A percentile compares a stretch with the other conserved stretches of the same genome.
These are phyloP conservation scores for Naganishia cerealis DNA, from an alignment of 1,284 basidiomycete species.

Conservation along the genomic window DNA sequence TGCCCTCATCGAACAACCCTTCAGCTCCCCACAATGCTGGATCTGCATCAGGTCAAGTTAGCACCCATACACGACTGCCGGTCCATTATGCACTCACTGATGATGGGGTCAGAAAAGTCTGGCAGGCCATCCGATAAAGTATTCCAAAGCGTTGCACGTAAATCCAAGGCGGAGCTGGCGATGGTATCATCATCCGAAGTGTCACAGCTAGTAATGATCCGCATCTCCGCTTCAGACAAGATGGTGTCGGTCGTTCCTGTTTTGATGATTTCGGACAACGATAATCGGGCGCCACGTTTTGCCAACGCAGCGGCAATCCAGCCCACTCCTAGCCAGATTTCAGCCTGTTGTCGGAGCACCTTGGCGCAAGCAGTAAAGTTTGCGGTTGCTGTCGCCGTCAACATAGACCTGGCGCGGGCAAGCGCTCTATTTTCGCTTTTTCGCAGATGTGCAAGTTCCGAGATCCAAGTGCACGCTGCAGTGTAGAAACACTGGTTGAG, in stretches of 20 bases:
- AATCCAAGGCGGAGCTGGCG: slow-evolving; percentile 24
- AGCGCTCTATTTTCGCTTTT: slow-evolving; percentile 24
- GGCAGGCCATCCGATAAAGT: slow-evolving; percentile 19
- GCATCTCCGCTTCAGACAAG: slow-evolving; percentile 31
- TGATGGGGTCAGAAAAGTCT: slow-evolving; percentile 19
- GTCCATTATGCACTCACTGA: slow-evolving; percentile 9
- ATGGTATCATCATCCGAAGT: slow-evolving; percentile 26
- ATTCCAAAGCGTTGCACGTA: slow-evolving; percentile 18
- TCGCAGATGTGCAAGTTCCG: slow-evolving; percentile 22
- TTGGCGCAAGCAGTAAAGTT: slow-evolving; percentile 28
- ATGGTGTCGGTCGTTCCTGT: slow-evolving; percentile 28
- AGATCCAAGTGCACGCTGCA: slow-evolving; percentile 28
- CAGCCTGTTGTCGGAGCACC: slow-evolving; percentile 26
- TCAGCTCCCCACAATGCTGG: slow-evolving; percentile 29
- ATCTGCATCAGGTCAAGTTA: neutral
- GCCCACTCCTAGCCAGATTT: slow-evolving; percentile 28
- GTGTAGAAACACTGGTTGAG: slow-evolving; percentile 30
- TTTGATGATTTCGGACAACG: slow-evolving; percentile 28
- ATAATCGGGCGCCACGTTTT: slow-evolving; percentile 20
- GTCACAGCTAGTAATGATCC: slow-evolving; percentile 24
- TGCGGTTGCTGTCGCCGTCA: slow-evolving; percentile 20
- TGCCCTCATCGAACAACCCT: slow-evolving; percentile 28
- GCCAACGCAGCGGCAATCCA: slow-evolving; percentile 29
- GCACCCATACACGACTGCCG: neutral
- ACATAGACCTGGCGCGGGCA: slow-evolving; percentile 24